Conservation (phyloP, 1,284 basidiomycete genomes). For the Trametes sp. region DNA sequence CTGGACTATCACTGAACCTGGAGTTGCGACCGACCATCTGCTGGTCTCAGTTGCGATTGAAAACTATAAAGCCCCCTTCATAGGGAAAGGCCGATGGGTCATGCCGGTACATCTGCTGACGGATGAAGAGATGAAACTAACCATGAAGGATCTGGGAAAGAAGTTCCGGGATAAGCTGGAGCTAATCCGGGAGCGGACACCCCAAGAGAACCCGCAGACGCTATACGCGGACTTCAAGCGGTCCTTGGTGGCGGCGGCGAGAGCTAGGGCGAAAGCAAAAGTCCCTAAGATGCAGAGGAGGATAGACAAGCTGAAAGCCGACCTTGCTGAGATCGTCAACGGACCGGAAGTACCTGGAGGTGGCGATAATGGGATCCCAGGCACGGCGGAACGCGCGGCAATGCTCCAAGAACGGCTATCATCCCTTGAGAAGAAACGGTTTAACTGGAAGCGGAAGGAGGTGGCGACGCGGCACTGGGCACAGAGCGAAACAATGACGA, state of each 20-base stretch:
- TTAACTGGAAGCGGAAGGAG: neutral
- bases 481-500: conserved; percentile 41
- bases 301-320: neutral
- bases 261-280: neutral
- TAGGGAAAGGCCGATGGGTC: neutral
- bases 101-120: neutral
- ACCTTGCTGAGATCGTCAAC: neutral
- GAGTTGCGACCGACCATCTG: neutral
- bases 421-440: neutral
- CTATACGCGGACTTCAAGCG: neutral
- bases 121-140: neutral
- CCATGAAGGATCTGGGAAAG: neutral
- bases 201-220: neutral
- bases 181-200: neutral
- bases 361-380: neutral
- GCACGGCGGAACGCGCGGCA: neutral
- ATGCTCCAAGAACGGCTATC: neutral
- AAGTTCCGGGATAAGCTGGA: neutral
- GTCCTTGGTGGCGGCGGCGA: neutral
- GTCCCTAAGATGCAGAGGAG: conserved; percentile 4
- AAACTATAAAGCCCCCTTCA: neutral
- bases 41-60: neutral
- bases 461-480: conserved; percentile 14
- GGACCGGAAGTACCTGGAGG: neutral
- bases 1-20: neutral